Percentiles rank a stretch among this genome's conserved stretches.
Conservation (phyloP, 2,329 filamentous ascomycete genomes). For the Colletotrichum sp. region DNA sequence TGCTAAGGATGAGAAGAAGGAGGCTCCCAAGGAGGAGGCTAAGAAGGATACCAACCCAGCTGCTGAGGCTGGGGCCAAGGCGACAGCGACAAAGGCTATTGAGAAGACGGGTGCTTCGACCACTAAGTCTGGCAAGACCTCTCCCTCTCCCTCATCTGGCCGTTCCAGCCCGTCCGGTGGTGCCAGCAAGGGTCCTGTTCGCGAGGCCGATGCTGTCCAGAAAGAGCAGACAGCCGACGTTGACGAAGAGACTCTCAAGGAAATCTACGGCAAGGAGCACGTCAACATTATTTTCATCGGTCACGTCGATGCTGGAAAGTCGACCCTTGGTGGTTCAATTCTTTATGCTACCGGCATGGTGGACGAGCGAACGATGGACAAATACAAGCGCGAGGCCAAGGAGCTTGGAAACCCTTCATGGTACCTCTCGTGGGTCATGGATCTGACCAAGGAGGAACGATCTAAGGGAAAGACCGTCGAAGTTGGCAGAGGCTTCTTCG, state of each 20-base stretch:
- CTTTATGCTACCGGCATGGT: constrained; percentile 97
- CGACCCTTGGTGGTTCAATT: constrained; percentile 91
- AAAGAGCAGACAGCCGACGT: constrained; percentile 83
- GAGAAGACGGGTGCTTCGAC: constrained; percentile 79
- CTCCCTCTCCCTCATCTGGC: constrained; percentile 82
- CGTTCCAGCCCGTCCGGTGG: constrained; percentile 78
- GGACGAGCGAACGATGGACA: constrained; percentile 97
- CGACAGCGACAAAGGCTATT: constrained; percentile 86
- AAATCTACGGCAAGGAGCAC: constrained; percentile 93
- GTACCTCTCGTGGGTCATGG: constrained; percentile 98
- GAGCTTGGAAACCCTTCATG: constrained; percentile 96
- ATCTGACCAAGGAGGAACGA: constrained; percentile 95
- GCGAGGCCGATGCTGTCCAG: constrained; percentile 82
- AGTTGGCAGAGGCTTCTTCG: constrained; percentile 94
- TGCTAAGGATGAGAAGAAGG: constrained; percentile 47
- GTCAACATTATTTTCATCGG: constrained; percentile 98
- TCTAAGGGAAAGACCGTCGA: constrained; percentile 98
- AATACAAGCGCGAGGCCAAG: constrained; percentile 97
- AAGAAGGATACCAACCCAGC: constrained; percentile 44
- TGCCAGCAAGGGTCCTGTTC: constrained; percentile 54
- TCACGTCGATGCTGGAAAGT: constrained; percentile 98
- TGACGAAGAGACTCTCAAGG: constrained; percentile 76
- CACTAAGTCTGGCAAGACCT: constrained; percentile 71
- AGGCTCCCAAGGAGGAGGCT: constrained; percentile 52
- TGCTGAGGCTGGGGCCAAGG: constrained; percentile 79